Evolutionary conservation across 257 asterid species (phyloP), one percentile per base, ranked within the genome.

Genomic region (Nicotiana otophora): DNA sequence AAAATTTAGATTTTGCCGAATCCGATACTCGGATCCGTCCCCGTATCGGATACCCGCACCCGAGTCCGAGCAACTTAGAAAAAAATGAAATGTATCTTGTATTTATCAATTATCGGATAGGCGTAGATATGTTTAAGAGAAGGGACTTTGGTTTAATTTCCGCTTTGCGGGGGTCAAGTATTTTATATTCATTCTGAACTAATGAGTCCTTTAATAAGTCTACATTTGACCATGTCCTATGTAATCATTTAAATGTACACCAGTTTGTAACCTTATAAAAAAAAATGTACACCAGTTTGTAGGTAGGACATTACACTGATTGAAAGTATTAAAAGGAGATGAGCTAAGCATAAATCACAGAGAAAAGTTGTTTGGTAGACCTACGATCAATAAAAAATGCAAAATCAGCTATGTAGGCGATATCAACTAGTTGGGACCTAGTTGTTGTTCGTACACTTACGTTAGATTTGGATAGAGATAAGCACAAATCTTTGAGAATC

Each of bases 111-210:
- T 72, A 15, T 28, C 63, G 8, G 26, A 51, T 26, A 51, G 0
- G 26, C 26, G 20, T 23, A 48, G 42, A 48, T 74, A 48, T 51
- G 42, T 26, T 75, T 28, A 51, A 28, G 42, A 51, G 63, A 64
- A 64, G 4, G 42, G 58, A 53, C 58, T 51, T 51, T 75, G 58
- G 63, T 75, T 75, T 75, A 15, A 67, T 26, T 51, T 55, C 28
- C 8, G 16, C 63, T 51, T 51, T 75, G 42, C 2, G 80, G 7
- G 42, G 26, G 26, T 75, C 63, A 51, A 75, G 80, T 51, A 75
- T 75, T 75, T 26, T 26, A 75, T 75, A 8, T 26, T 75, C 63
- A 75, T 75, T 46, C 30, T 39, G 80, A 75, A 48, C 63, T 75
- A 14, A 46, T 7, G 79, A 16, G 63, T 51, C 26, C 63, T 51